These are phyloP conservation scores for Beverwykella pulmonaria DNA, from an alignment of 495 filamentous ascomycete species.

Conservation along the genomic window DNA sequence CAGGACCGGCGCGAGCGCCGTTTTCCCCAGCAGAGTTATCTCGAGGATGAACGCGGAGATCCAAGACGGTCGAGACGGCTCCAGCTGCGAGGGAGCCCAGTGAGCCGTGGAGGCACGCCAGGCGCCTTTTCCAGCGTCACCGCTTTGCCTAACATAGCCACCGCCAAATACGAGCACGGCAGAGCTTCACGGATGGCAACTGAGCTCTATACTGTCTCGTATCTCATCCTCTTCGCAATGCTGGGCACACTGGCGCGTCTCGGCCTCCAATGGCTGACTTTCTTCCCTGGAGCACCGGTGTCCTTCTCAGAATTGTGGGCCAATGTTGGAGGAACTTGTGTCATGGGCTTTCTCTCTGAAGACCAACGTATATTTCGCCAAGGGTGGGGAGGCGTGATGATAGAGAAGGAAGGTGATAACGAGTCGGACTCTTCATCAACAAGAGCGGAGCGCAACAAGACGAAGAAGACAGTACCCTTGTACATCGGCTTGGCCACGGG, in stretches of 20 bases:
- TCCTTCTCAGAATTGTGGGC: slow-evolving; percentile 81
- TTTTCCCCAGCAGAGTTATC: slow-evolving; percentile 1
- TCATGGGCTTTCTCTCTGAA: slow-evolving; percentile 86
- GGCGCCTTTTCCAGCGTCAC: slow-evolving; percentile 25
- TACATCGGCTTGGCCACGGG: slow-evolving; percentile 92
- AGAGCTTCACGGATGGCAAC: slow-evolving; percentile 61
- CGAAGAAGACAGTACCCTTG: slow-evolving; percentile 82
- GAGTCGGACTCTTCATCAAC: slow-evolving; percentile 25
- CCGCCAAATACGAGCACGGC: not conserved
- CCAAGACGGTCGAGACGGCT: slow-evolving; percentile 21
- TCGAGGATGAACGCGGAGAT: slow-evolving; percentile 16
- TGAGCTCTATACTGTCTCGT: slow-evolving; percentile 73
- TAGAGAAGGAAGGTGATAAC: slow-evolving; percentile 23
- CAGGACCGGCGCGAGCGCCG: slow-evolving; percentile 24
- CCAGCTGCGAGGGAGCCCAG: slow-evolving; percentile 3
- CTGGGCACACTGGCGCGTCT: slow-evolving; percentile 84
- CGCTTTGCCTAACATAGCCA: slow-evolving; percentile 24
- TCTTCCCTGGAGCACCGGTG: slow-evolving; percentile 77
- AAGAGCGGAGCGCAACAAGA: slow-evolving; percentile 31
- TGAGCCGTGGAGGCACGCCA: slow-evolving; percentile 9
- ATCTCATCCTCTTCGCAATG: slow-evolving; percentile 85
- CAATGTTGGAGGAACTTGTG: slow-evolving; percentile 78
- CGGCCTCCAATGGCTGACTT: slow-evolving; percentile 78
- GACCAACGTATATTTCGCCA: slow-evolving; percentile 75
- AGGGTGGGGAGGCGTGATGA: slow-evolving; percentile 56